Evolutionary conservation across 441 rosid species (phyloP).

Genomic region (Theobroma grandiflorum): DNA sequence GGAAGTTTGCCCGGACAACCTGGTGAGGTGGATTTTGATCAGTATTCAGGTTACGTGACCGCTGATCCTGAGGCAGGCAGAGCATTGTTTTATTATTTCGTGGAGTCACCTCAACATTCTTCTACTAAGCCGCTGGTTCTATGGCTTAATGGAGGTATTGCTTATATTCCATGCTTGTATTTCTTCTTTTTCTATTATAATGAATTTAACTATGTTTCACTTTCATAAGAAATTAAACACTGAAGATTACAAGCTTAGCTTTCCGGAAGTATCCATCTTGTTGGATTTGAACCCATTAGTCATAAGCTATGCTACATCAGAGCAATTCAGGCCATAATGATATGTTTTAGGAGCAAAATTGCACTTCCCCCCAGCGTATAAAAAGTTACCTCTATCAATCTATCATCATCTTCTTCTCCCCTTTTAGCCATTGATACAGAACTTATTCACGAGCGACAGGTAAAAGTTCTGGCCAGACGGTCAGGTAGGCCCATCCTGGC

Average conservation of each 20-base stretch:
- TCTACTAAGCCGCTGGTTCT: slow-evolving; percentile 20
- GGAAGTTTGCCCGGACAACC: slow-evolving; percentile 42
- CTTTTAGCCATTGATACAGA: not conserved
- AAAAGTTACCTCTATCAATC: not conserved
- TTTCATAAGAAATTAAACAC: not conserved
- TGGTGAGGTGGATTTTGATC: slow-evolving; percentile 22
- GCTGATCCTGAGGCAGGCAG: slow-evolving; percentile 27
- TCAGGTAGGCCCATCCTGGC: not conserved
- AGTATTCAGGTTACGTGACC: slow-evolving; percentile 26
- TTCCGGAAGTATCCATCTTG: not conserved
- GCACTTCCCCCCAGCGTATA: not conserved
- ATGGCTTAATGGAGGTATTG: slow-evolving; percentile 33
- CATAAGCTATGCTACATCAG: too few species aligned
- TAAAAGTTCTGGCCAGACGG: not conserved
- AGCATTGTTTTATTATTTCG: slow-evolving; percentile 29
- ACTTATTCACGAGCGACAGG: not conserved
- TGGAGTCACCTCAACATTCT: slow-evolving; percentile 28
- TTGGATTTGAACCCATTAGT: not conserved
- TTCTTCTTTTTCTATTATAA: not conserved
- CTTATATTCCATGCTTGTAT: not conserved
- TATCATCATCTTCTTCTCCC: not conserved
- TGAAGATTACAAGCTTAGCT: not conserved
- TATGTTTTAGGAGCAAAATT: too few species aligned
- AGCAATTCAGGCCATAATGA: not conserved
- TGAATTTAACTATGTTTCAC: not conserved